Evolutionary conservation across 371 early-diverging fungal species (phyloP).

Genomic region (Gilbertella persicaria): DNA sequence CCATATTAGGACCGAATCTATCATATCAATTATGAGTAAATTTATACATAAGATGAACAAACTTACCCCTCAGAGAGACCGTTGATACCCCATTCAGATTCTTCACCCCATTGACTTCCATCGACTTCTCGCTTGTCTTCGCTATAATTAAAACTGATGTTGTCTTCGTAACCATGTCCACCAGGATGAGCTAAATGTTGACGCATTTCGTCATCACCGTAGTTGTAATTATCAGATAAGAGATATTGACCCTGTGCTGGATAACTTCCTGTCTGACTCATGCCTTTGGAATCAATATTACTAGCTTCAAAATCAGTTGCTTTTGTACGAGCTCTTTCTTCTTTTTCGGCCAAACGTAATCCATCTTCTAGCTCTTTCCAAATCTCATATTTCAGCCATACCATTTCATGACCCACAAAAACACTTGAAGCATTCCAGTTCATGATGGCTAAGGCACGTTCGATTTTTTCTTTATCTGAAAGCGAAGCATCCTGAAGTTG

Average conservation of each 20-base stretch:
- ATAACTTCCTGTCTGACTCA: not conserved
- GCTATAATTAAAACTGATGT: conserved; percentile 28
- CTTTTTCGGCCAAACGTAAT: conserved; percentile 68
- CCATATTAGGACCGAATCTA: conserved; percentile 46
- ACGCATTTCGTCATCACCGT: not conserved
- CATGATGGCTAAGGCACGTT: conserved; percentile 30
- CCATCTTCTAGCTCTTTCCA: conserved; percentile 78
- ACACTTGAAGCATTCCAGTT: conserved; percentile 28
- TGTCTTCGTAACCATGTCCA: conserved; percentile 3
- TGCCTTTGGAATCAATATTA: not conserved
- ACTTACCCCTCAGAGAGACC: conserved; percentile 38
- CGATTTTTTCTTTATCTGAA: conserved; percentile 23
- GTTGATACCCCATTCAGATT: conserved; percentile 42
- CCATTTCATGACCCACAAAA: conserved; percentile 52
- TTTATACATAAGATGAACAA: no score
- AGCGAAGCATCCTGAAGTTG: conserved; percentile 22
- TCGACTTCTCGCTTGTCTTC: conserved; percentile 35
- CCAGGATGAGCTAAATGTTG: conserved; percentile 7
- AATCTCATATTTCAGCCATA: conserved; percentile 64
- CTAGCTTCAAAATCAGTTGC: not conserved
- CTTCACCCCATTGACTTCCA: conserved; percentile 42
- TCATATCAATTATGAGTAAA: no score
- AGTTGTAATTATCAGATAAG: conserved; percentile 3
- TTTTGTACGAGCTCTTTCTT: conserved; percentile 48
- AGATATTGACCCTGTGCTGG: not conserved